Conservation (phyloP, 83 land plant species). For the Picea mariana region DNA sequence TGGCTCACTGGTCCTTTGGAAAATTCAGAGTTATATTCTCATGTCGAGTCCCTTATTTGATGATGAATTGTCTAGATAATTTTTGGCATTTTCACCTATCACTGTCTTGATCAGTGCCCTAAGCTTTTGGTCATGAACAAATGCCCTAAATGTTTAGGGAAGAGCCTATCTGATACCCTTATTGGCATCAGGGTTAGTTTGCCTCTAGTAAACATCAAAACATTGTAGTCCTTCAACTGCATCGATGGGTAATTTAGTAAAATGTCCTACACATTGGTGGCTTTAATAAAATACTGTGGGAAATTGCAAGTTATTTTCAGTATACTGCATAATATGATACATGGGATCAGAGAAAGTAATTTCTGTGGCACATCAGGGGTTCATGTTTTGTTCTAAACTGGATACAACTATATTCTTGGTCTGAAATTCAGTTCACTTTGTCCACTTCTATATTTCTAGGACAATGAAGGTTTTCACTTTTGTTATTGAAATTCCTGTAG, state of each 20-base stretch:
- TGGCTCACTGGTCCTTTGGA: background rate
- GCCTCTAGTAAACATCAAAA: background rate
- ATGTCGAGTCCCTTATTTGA: too few species aligned
- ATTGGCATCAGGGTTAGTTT: background rate
- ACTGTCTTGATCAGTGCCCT: background rate
- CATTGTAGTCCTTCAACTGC: background rate
- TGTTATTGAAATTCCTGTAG: background rate
- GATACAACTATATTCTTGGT: too few species aligned
- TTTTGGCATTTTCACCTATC: background rate
- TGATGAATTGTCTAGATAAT: too few species aligned
- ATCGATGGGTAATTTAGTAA: background rate
- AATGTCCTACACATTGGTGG: background rate
- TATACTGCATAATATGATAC: background rate
- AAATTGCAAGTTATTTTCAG: background rate
- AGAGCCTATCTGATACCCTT: background rate
- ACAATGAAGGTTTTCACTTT: background rate
- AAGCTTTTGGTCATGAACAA: too few species aligned
- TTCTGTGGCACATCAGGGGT: too few species aligned
- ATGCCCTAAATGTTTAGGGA: too few species aligned
- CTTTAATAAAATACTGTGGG: background rate
- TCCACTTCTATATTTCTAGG: background rate
- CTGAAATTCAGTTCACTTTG: too few species aligned
- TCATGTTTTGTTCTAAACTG: too few species aligned
- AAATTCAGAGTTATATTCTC: background rate
- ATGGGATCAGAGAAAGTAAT: background rate